phyloP scores from a whole-genome alignment of 2,329 filamentous ascomycete genomes.

The Colletotrichum sp. region DNA sequence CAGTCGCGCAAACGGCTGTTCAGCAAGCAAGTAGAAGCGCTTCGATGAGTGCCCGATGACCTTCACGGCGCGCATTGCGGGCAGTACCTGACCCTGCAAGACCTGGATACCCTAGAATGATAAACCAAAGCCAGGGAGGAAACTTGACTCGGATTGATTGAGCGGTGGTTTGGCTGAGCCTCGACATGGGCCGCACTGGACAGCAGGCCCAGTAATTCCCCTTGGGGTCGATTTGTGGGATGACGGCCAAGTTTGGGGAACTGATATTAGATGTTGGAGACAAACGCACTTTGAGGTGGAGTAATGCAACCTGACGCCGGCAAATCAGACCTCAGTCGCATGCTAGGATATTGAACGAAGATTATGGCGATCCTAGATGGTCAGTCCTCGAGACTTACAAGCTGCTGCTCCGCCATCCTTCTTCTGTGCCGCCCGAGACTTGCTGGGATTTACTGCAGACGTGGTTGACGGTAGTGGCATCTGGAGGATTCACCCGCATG shows the following conservation, averaged over 20 bases:
- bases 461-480: background rate
- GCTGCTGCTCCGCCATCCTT: background rate
- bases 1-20: background rate
- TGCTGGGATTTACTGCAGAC: background rate
- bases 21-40: background rate
- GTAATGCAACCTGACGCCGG: background rate
- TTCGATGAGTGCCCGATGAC: background rate
- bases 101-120: background rate
- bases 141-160: background rate
- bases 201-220: conserved; percentile 9
- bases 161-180: background rate
- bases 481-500: background rate
- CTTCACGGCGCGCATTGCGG: background rate
- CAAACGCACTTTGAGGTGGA: background rate
- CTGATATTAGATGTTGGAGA: background rate
- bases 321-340: conserved; percentile 3
- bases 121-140: background rate
- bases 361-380: background rate
- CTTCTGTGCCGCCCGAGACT: background rate
- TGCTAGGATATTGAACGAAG: background rate
- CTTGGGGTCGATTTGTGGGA: conserved; percentile 12
- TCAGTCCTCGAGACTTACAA: background rate
- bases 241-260: conserved; percentile 9
- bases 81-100: background rate
- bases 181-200: background rate